These are phyloP conservation scores for Aquilaria agallochum DNA, from an alignment of 441 rosid species.

Conservation along the genomic window DNA sequence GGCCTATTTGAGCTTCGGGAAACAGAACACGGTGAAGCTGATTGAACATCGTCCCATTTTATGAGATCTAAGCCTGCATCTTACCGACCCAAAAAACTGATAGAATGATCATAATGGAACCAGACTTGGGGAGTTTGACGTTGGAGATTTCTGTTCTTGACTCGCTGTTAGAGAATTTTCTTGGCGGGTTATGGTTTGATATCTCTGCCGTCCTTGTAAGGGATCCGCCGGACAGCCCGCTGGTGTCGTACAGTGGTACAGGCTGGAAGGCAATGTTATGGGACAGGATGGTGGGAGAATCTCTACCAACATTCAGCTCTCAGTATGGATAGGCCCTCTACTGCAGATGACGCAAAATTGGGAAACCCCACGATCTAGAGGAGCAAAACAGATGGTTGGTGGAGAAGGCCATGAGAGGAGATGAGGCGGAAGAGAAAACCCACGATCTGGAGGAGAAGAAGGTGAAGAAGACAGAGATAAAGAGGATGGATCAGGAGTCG, in stretches of 20 bases:
- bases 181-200: slow-evolving; percentile 86
- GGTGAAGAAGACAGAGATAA: no score
- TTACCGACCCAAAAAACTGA: slow-evolving; percentile 49
- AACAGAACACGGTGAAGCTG: slow-evolving; percentile 67
- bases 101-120: slow-evolving; percentile 69
- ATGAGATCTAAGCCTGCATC: slow-evolving; percentile 46
- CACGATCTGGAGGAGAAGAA: no score
- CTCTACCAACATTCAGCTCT: slow-evolving; percentile 81
- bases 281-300: slow-evolving; percentile 40
- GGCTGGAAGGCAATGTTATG: slow-evolving; percentile 49
- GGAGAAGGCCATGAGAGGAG: no score
- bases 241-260: slow-evolving; percentile 84
- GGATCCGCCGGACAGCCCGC: slow-evolving; percentile 82
- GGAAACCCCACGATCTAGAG: no score
- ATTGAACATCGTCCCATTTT: slow-evolving; percentile 45
- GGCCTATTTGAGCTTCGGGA: slow-evolving; percentile 63
- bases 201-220: slow-evolving; percentile 78
- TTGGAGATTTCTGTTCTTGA: slow-evolving; percentile 87
- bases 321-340: slow-evolving; percentile 94
- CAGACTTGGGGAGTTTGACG: slow-evolving; percentile 44
- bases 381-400: no score
- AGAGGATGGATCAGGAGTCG: no score
- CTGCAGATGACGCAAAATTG: slow-evolving; percentile 55
- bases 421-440: no score
- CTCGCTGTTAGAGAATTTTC: slow-evolving; percentile 53